Base-by-base conservation (phyloP, 768 basidiomycete genomes). In the Tulasnella sp. region DNA sequence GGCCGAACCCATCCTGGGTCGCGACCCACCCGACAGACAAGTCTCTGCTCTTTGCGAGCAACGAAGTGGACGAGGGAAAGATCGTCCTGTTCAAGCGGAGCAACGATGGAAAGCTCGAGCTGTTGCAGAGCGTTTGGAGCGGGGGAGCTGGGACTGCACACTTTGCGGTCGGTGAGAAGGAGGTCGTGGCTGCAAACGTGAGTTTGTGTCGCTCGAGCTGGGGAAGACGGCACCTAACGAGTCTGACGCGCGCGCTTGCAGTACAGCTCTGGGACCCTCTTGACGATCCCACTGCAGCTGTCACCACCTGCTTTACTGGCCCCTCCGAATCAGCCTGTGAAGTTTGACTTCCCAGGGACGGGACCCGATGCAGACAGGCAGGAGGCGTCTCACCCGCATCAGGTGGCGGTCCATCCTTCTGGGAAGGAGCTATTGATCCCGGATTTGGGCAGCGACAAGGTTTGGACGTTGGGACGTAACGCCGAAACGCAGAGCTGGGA, bases 331-430 rank as follows among this genome's bases (percentile, higher is more conserved):
- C 82, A 72, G 78, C 70, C 78, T 7, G 81, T 83, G 80, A 74
- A 71, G 10, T 79, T 81, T 70, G 75, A 85, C 67, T 86, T 93
- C 70, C 82, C 81, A 18, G 90, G 88, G 0, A 85, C 86, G 0
- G 93, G 94, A 0, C 92, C 92, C 0, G 87, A 93, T 82, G 81
- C 82, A 7, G 87, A 88, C 26, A 88, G 94, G 44, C 95, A 96
- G 82, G 88, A 90, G 77, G 83, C 85, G 6, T 87, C 93, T 4
- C 95, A 96, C 82, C 92, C 93, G 0, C 94, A 95, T 84, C 92
- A 95, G 81, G 89, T 90, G 44, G 81, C 87, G 77, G 81, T 90
- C 18, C 87, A 88, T 55, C 83, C 86, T 40, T 83, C 85, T 23
- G 85, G 86, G 71, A 81, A 85, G 37, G 91, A 93, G 80, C 84